Conservation (phyloP, 164 flowering plant genomes). For the Liquidambar formosana region DNA sequence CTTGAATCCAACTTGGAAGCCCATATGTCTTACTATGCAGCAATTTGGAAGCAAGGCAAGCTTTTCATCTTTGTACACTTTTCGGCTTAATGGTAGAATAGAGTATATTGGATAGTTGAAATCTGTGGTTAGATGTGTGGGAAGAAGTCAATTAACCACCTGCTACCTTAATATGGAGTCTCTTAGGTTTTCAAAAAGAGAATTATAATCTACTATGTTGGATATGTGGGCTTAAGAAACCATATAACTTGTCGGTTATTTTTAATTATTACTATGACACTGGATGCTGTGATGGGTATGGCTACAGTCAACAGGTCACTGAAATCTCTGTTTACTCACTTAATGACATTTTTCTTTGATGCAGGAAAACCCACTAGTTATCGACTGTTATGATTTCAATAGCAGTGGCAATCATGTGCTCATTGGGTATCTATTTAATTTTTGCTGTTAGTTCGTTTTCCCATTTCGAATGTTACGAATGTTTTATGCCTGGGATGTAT, state of each 20-base stretch:
- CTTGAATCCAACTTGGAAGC: conserved; percentile 79
- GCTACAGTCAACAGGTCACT: no score
- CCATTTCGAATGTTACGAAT: no score
- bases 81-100: not conserved
- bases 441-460: not conserved
- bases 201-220: no score
- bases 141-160: not conserved
- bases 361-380: conserved; percentile 82
- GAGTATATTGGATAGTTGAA: not conserved
- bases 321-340: not conserved
- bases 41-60: conserved; percentile 83
- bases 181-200: no score
- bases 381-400: conserved; percentile 93
- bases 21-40: conserved; percentile 62
- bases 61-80: conserved; percentile 2
- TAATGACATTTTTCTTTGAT: conserved; percentile 8
- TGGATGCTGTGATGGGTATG: no score
- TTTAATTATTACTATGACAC: no score
- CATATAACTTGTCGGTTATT: no score
- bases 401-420: conserved; percentile 69
- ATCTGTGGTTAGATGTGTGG: not conserved
- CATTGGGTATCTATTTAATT: conserved; percentile 67
- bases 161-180: not conserved
- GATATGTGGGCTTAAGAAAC: no score
- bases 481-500: not conserved